Base-by-base conservation (phyloP, 2,329 filamentous ascomycete genomes). In the Tolypocladium ovalisporum region DNA sequence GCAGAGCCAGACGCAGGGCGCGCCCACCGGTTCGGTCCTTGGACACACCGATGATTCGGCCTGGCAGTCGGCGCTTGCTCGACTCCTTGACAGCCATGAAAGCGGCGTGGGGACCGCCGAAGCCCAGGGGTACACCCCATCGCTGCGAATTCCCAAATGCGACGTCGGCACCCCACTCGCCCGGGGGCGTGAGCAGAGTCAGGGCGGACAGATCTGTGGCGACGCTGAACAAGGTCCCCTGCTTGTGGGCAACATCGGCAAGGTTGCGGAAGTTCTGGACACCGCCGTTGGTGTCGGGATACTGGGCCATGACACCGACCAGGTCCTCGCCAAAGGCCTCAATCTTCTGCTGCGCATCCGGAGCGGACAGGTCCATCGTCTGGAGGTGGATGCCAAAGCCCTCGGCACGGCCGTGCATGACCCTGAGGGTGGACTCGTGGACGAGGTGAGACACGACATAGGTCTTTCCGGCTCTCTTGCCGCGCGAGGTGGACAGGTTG, bases 41-140 rank as follows among this genome's bases (percentile, higher is more conserved):
- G 54, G 93, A 96, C 4, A 97, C 81, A 64, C 93, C 93, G 60
- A 97, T 88, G 35, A 97, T 76, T 63, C 93, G 88, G 49, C 92
- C 93, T 5, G 93, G 93, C 62, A 97, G 93, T 76, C 95, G 96
- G 59, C 93, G 83, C 83, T 97, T 97, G 76, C 93, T 85, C 73
- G 93, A 90, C 54, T 97, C 92, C 56, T 84, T 84, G 56, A 92
- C 91, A 24, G 93, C 89, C 70, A 97, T 97, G 81, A 97, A 97
- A 22, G 92, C 93, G 32, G 93, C 93, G 68, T 97, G 93, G n/a
- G 93, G 93, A 24, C 93, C 93, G 66, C 93, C 93, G 65, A 87
- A 95, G 54, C 93, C 93, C 68, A 97, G 84, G 2, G 93, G 92
- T 15, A 97, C 89, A 71, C 93, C 93, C 60, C 97, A 88, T 58